Evolutionary conservation across 2,329 filamentous ascomycete genomes (phyloP).

Genomic region (Sporothrix schenckii): DNA sequence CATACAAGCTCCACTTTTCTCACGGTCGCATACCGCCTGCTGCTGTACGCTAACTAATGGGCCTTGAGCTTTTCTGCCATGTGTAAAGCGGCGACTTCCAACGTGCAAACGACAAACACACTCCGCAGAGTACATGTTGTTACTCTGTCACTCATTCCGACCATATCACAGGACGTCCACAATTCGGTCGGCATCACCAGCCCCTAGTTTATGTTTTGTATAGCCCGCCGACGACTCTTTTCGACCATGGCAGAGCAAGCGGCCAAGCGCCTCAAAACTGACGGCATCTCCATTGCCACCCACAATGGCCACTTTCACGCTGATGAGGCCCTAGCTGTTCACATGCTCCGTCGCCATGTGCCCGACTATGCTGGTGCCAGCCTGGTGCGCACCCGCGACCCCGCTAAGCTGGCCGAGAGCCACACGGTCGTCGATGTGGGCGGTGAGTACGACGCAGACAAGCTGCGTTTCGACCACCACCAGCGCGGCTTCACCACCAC

Average conservation of each 20-base stretch:
- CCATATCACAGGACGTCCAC: not conserved
- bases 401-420: constrained; percentile 74
- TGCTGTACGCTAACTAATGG: constrained; percentile 21
- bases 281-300: constrained; percentile 76
- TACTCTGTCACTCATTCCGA: not conserved
- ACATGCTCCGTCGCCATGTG: constrained; percentile 82
- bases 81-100: not conserved
- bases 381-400: constrained; percentile 86
- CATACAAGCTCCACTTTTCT: not conserved
- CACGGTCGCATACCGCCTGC: not conserved
- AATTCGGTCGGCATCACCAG: too few relatives aligned
- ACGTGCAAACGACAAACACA: not conserved
- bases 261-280: constrained; percentile 82
- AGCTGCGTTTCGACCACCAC: constrained; percentile 92
- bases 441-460: constrained; percentile 79
- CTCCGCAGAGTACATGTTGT: not conserved
- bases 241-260: constrained; percentile 65
- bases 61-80: constrained; percentile 5
- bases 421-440: constrained; percentile 98
- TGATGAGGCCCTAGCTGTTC: constrained; percentile 94
- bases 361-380: constrained; percentile 74
- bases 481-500: constrained; percentile 86
- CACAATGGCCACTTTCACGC: constrained; percentile 99
- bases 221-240: constrained; percentile 41
- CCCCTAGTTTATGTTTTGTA: constrained; percentile 44